Evolutionary conservation across 345 rosid genomes (phyloP), one percentile per base, ranked within the genome.

Genomic region (Mercurialis annua): DNA sequence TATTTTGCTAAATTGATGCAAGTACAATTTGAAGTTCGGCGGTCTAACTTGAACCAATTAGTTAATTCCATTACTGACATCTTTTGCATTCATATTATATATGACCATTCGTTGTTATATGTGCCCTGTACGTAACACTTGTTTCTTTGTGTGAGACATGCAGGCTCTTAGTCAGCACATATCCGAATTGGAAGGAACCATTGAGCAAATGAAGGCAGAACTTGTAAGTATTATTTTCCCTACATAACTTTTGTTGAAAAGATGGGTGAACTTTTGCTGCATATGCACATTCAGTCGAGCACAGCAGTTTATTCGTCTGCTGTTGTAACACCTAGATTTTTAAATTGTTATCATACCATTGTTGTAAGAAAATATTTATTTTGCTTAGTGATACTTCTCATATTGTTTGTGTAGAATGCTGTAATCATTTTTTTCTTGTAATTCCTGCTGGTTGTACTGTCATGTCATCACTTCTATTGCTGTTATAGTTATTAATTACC

Each of bases 91-190:
- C 44, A 43, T 23, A 29, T 31, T 64, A 40, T 38, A 18, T 51
- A 57, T 67, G 42, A n/a, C 31, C 59, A 44, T 71, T 42, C 56
- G 10, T 52, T 44, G 18, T 68, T 46, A 29, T 43, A 55, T 49
- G 10, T 42, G 11, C 59, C 14, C 33, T 21, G 10, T 34, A 58
- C 26, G 38, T 66, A 2, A 54, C 59, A 15, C n/a, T 71, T 50
- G 67, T 60, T 78, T 16, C n/a, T n/a, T 60, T 10, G 48, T 34
- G 16, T 68, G 67, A 69, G 59, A 40, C 60, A 34, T 74, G 73
- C 84, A 93, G 99, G 97, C 96, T 67, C 95, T 91, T 12, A 87
- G 92, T 82, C 92, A 91, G 83, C 99, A 94, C 82, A 89, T 91
- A 38, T 64, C 91, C 47, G 91, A 89, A 75, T 76, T 94, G 86